Conservation (phyloP, 257 asterid species). For the Mitragyna speciosa region DNA sequence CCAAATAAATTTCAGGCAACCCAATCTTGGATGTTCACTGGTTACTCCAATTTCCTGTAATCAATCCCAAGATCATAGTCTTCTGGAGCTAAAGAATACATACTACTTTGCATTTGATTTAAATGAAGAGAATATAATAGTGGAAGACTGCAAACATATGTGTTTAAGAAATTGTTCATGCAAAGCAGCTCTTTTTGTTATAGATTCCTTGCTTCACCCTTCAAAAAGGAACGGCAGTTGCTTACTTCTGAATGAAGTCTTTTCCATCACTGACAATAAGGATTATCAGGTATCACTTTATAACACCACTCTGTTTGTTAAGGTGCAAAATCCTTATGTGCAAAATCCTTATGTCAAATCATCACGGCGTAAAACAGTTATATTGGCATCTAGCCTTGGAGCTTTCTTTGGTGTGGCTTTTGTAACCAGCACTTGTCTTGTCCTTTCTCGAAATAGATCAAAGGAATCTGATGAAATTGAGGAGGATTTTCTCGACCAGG, state of each 20-base stretch:
- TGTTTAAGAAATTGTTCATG: conserved; percentile 28
- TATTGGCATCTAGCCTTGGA: conserved; percentile 4
- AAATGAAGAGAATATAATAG: background rate
- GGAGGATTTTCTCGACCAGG: background rate
- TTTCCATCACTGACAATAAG: conserved; percentile 12
- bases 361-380: background rate
- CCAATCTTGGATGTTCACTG: conserved; percentile 20
- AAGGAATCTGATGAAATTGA: conserved; percentile 1
- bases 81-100: conserved; percentile 13
- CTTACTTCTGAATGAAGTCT: conserved; percentile 14
- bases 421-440: background rate
- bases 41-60: conserved; percentile 21
- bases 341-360: background rate
- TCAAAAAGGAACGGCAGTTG: conserved; percentile 4
- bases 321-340: too few species aligned
- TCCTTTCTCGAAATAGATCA: background rate
- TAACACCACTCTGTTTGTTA: conserved; percentile 11
- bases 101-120: conserved; percentile 5
- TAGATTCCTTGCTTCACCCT: background rate
- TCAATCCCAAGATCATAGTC: conserved; percentile 12
- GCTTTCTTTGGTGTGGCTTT: background rate
- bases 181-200: conserved; percentile 25
- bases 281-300: background rate
- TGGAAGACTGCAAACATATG: conserved; percentile 19
- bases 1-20: conserved; percentile 6